These are phyloP conservation scores for Spirogloea muscicola DNA, from an alignment of 139 green algal genomes.

Conservation along the genomic window DNA sequence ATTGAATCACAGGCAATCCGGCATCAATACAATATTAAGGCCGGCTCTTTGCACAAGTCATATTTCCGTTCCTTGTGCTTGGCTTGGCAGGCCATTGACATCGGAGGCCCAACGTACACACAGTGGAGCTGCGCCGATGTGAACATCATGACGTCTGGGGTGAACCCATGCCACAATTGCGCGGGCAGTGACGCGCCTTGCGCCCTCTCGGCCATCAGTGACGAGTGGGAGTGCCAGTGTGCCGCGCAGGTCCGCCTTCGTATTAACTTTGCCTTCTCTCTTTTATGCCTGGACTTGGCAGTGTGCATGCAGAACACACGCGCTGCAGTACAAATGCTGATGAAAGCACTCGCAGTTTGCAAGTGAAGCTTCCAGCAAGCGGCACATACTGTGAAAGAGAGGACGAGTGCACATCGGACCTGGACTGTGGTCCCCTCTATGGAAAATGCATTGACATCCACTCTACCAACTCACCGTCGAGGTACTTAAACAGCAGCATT, in stretches of 20 bases:
- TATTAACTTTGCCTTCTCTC: too few relatives aligned
- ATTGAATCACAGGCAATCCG: too few relatives aligned
- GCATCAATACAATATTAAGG: too few relatives aligned
- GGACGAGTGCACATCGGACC: conserved; percentile 23
- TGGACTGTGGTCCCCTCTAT: conserved; percentile 9
- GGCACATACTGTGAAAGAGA: conserved; percentile 30
- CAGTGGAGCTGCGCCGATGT: conserved; percentile 32
- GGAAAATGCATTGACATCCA: conserved; percentile 36
- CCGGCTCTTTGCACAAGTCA: too few relatives aligned
- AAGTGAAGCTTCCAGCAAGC: background rate
- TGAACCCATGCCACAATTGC: conserved; percentile 25
- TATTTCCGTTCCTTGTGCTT: too few relatives aligned
- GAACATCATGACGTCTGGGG: background rate
- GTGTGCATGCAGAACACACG: too few relatives aligned
- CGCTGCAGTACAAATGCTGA: too few relatives aligned
- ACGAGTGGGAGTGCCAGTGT: conserved; percentile 21
- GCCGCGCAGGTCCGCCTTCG: background rate
- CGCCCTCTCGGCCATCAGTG: background rate
- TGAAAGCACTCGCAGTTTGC: too few relatives aligned
- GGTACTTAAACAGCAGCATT: too few relatives aligned
- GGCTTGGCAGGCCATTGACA: conserved; percentile 19
- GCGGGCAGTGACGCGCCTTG: conserved; percentile 8
- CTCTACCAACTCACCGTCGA: conserved; percentile 27
- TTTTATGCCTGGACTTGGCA: too few relatives aligned
- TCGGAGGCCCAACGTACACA: background rate